A percentile compares a stretch with the other conserved stretches of the same genome.
Evolutionary conservation across 495 filamentous ascomycete genomes (phyloP).

Genomic region (Penicillium canescens): DNA sequence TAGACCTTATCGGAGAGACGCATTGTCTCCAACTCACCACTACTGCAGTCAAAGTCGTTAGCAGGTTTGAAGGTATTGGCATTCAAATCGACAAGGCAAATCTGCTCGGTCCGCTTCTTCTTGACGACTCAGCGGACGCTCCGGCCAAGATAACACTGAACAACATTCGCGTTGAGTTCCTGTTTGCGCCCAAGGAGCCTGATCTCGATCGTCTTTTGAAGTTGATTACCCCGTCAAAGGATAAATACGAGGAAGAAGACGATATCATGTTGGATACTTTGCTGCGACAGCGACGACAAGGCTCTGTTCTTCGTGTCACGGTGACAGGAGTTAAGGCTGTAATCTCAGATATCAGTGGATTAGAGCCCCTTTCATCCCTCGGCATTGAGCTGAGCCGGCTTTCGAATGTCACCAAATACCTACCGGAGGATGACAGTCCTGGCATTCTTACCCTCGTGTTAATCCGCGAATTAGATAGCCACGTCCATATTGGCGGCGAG

Average conservation of each 20-base stretch:
- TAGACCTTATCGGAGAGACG: constrained; percentile 73
- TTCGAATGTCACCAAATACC: constrained; percentile 86
- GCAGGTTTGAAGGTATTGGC: constrained; percentile 66
- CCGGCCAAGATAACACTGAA: constrained; percentile 56
- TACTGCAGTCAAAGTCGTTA: constrained; percentile 76
- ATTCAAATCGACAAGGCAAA: constrained; percentile 74
- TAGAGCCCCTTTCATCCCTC: constrained; percentile 66
- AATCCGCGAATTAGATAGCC: constrained; percentile 60
- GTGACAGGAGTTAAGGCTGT: constrained; percentile 60
- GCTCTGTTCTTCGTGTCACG: constrained; percentile 74
- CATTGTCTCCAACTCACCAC: constrained; percentile 74
- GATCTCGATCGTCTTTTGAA: constrained; percentile 83
- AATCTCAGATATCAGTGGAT: constrained; percentile 57
- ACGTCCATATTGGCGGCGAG: constrained; percentile 58
- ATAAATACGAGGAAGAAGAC: constrained; percentile 88
- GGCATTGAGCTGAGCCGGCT: constrained; percentile 76
- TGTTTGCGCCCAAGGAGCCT: constrained; percentile 68
- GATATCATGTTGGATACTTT: constrained; percentile 95
- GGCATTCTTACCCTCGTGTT: constrained; percentile 75
- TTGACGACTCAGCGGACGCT: constrained; percentile 46
- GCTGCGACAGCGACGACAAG: constrained; percentile 85
- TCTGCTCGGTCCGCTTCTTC: constrained; percentile 64
- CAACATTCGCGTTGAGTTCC: constrained; percentile 72
- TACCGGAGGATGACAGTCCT: constrained; percentile 94
- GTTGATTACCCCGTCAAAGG: constrained; percentile 86